Base-by-base conservation (phyloP, 129 eudicot species). In the Helianthus tuberosus region DNA sequence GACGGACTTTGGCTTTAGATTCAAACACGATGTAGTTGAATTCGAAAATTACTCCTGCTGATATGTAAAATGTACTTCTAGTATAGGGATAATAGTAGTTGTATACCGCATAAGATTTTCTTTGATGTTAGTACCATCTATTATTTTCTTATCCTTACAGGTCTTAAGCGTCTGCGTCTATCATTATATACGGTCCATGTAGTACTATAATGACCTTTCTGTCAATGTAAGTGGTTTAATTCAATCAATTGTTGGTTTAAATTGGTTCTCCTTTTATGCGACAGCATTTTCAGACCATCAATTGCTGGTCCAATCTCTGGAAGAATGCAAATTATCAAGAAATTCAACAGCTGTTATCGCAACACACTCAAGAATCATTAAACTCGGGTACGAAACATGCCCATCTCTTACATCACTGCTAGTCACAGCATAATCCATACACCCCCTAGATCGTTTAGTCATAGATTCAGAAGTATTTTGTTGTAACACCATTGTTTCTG, bases 381-480 rank as follows among this genome's bases (percentile, higher is more conserved):
- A 90, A 80, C 75, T 79, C 39, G 96, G 96, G 44, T 85, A 86
- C 58, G 79, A 66, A 7, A 47, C 69, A 54, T 82, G 80, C 62
- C 76, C n/a, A n/a, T n/a, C n/a, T n/a, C n/a, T n/a, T n/a, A n/a
- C 90, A 13, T 88, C 92, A 49, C 66, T 70, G 13, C 79, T 93
- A 69, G 55, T 93, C 43, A 73, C 81, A 1, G 50, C 73, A 5
- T 93, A 29, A 60, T 13, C 44, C 66, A 27, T 60, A 60, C 43
- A 60, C 43, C 44, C 29, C 66, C 14, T 29, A 60, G 43, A 29
- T 15, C 13, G 17, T 17, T 60, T 60, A 60, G 29, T 12, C 44
- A 12, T 27, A 5, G 4, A 60, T 60, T 1, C 13, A 27, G 6
- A 11, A 60, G 32, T 50, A 59, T 29, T 5, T 27, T 27, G 12